Evolutionary conservation across 192 early-diverging fungal species (phyloP), one percentile per base, ranked within the genome.

Genomic region (Coemansia sp.): DNA sequence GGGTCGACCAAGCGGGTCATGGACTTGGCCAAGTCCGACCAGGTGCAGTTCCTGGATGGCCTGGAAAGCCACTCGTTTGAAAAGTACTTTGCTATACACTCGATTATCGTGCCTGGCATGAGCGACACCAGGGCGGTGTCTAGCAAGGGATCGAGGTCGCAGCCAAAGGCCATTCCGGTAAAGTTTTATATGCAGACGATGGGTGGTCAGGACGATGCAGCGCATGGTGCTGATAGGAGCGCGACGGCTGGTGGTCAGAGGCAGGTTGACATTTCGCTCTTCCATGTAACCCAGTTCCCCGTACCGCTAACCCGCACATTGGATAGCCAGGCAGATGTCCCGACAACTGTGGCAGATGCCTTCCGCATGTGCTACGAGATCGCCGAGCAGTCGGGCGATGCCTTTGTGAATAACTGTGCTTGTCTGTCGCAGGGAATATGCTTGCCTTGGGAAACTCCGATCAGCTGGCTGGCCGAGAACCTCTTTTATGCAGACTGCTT

Each of bases 1-100:
- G 88, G 87, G 30, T 84, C 81, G 15, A 90, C 85, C 4, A 93
- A 93, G 64, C 79, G 83, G 36, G 85, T 91, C 17, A 93, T 95
- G 91, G 84, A 85, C 19, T 55, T 95, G 63, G 83, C 88, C 20
- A 91, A 88, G 53, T 65, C 78, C 20, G 90, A 95, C 54, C 89
- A 91, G 57, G 83, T 81, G 41, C 84, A 85, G 37, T 61, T 95
- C 43, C 87, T 89, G 86, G 82, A 88, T 30, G 80, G 87, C 1
- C 35, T 92, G 24, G 55, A 78, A 50, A 23, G 39, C 20, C 73
- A 65, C 19, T 63, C 53, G 24, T 77, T 58, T 53, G 67, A 61
- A 54, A 66, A 60, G 45, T 62, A 69, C 64, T 62, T 55, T 69
- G 76, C 60, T 15, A 65, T 68, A 32, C 61, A 64, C 25, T 60